Conservation (phyloP, 2,329 filamentous ascomycete species). For the Magnaporthiopsis rhizophila region DNA sequence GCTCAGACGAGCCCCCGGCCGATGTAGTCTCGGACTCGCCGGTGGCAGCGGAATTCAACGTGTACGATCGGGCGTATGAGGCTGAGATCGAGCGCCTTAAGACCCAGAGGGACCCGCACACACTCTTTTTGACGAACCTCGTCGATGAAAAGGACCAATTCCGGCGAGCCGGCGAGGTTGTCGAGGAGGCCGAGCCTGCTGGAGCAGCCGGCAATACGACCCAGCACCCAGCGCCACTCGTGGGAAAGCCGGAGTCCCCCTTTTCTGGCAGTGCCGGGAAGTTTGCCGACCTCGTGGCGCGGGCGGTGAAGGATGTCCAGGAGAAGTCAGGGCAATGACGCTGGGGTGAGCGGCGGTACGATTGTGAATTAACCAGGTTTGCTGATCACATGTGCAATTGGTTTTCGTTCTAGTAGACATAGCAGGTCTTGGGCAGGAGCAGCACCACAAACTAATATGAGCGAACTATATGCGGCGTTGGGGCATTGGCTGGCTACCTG, state of each 20-base stretch:
- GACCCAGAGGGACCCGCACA: slow-evolving; percentile 27
- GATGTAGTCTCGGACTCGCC: slow-evolving; percentile 74
- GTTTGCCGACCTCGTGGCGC: slow-evolving; percentile 23
- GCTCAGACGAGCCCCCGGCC: slow-evolving; percentile 27
- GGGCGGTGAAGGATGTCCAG: slow-evolving; percentile 17
- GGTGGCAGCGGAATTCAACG: slow-evolving; percentile 72
- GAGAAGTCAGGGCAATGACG: slow-evolving; percentile 6
- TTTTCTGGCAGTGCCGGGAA: slow-evolving; percentile 12
- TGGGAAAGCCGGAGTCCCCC: slow-evolving; percentile 10
- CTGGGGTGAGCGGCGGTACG: background rate
- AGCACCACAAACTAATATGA: no score
- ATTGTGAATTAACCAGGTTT: background rate
- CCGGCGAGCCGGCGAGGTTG: slow-evolving; percentile 4
- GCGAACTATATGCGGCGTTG: background rate
- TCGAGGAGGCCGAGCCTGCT: slow-evolving; percentile 7
- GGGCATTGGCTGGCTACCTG: background rate
- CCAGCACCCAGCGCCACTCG: background rate
- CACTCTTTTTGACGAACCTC: slow-evolving; percentile 40
- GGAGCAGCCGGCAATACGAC: slow-evolving; percentile 13
- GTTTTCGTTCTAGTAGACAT: background rate
- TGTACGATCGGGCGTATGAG: slow-evolving; percentile 84
- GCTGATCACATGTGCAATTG: no score
- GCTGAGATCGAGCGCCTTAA: slow-evolving; percentile 70
- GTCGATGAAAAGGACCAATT: slow-evolving; percentile 33
- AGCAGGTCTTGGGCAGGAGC: no score